Conservation (phyloP, 495 filamentous ascomycete species). For the Xylaria bambusicola region DNA sequence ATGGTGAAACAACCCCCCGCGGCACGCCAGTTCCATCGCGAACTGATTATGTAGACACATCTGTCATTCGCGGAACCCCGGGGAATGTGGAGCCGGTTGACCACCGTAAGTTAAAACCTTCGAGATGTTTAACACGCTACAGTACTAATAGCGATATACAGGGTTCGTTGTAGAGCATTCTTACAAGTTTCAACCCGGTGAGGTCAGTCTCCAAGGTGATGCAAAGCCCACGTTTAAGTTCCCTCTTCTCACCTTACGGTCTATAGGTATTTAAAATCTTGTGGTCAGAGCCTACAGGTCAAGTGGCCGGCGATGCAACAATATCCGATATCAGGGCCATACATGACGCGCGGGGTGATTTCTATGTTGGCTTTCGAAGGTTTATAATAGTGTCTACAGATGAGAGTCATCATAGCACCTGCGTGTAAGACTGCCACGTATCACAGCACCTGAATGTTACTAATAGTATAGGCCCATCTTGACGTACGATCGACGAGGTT, state of each 20-base stretch:
- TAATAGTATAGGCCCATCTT: constrained; percentile 43
- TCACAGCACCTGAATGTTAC: background rate
- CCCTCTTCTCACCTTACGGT: background rate
- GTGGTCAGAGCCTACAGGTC: constrained; percentile 49
- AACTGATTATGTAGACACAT: background rate
- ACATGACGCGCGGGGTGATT: constrained; percentile 31
- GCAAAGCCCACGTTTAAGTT: background rate
- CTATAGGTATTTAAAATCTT: constrained; percentile 50
- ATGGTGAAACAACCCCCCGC: constrained; percentile 22
- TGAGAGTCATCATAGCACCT: constrained; percentile 48
- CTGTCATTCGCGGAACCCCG: constrained; percentile 28
- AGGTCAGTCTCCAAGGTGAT: constrained; percentile 29
- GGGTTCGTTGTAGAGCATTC: constrained; percentile 47
- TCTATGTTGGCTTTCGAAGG: constrained; percentile 47
- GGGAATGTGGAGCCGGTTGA: constrained; percentile 29
- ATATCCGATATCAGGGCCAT: constrained; percentile 35
- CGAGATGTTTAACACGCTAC: background rate
- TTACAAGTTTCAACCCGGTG: constrained; percentile 41
- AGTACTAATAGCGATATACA: no score
- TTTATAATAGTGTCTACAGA: constrained; percentile 52
- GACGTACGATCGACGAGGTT: constrained; percentile 47
- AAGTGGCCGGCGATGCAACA: constrained; percentile 30
- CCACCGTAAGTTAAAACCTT: constrained; percentile 21
- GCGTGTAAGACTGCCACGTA: constrained; percentile 43
- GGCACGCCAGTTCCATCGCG: constrained; percentile 17